Base-by-base conservation (phyloP, 352 stramenopile species). In the Albugo laibachii region DNA sequence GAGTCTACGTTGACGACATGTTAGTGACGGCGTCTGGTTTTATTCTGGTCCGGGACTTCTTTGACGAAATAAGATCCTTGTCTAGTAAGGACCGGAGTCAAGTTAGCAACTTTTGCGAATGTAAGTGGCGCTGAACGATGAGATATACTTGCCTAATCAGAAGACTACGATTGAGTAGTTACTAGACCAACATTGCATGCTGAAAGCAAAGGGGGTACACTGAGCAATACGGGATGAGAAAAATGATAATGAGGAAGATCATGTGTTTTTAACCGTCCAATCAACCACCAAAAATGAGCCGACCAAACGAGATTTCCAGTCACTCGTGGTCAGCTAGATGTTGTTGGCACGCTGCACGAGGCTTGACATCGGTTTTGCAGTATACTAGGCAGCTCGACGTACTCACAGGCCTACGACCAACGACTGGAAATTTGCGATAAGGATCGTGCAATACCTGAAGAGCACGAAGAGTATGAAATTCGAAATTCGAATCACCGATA, bases 371-470 rank as follows among this genome's bases (percentile, higher is more conserved):
- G 18, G 48, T 0, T 56, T 55, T 49, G 37, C 51, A 15, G 40
- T 54, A 37, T 57, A 69, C 50, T 50, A 65, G 51, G 57, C 50
- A 41, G 52, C 60, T 1, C 20, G 49, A 44, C 61, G 61, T 37
- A 49, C 15, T 5, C 38, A 34, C 34, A 14, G 50, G 40, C 59
- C 58, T 15, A 58, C 50, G 13, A 24, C 40, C 27, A 27, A 40
- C 39, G 59, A 69, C 49, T 55, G 55, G 31, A 18, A 58, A 31
- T 54, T 52, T 11, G 49, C 62, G 1, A 61, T 39, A 37, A 45
- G 50, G 24, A 54, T 76, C 19, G 49, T 38, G 13, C 18, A 54
- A 50, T 69, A 76, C 35, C 48, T 76, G 8, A 40, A 54, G n/a
- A 39, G 31, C 11, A 66, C 71, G 8, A 40, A 54, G n/a, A 39